phyloP scores from a whole-genome alignment of 805 yeast species.

The Starmera amethionina region DNA sequence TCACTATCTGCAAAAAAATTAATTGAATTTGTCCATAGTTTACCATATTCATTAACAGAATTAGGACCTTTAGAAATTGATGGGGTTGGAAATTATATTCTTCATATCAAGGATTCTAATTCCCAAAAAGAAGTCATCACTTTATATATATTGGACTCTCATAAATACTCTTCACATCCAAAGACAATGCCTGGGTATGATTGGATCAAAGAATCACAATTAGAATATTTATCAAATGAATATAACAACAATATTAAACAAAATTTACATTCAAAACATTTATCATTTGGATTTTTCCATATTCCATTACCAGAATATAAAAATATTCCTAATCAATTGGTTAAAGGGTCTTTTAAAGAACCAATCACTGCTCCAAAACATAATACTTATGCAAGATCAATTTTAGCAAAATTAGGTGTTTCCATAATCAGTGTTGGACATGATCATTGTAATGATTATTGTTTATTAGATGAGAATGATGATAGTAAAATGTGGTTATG shows the following conservation, averaged over 20 bases:
- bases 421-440: slow-evolving; percentile 79
- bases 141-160: slow-evolving; percentile 77
- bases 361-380: slow-evolving; percentile 68
- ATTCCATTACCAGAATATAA: slow-evolving; percentile 86
- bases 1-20: slow-evolving; percentile 48
- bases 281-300: slow-evolving; percentile 89
- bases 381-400: slow-evolving; percentile 56
- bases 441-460: slow-evolving; percentile 92
- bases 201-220: slow-evolving; percentile 66
- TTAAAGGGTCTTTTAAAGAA: slow-evolving; percentile 63
- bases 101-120: slow-evolving; percentile 37
- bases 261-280: slow-evolving; percentile 27
- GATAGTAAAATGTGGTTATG: slow-evolving; percentile 61
- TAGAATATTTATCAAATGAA: slow-evolving; percentile 40
- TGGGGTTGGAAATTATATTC: slow-evolving; percentile 78
- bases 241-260: slow-evolving; percentile 15
- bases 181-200: slow-evolving; percentile 73
- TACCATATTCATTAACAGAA: slow-evolving; percentile 62
- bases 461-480: slow-evolving; percentile 42
- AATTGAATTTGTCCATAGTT: slow-evolving; percentile 40
- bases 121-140: slow-evolving; percentile 36
- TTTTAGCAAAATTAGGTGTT: slow-evolving; percentile 59
- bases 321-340: slow-evolving; percentile 28
- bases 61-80: slow-evolving; percentile 58
- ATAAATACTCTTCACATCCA: slow-evolving; percentile 60